Conservation (phyloP, 331 rosid species). For the Phaseolus coccineus region DNA sequence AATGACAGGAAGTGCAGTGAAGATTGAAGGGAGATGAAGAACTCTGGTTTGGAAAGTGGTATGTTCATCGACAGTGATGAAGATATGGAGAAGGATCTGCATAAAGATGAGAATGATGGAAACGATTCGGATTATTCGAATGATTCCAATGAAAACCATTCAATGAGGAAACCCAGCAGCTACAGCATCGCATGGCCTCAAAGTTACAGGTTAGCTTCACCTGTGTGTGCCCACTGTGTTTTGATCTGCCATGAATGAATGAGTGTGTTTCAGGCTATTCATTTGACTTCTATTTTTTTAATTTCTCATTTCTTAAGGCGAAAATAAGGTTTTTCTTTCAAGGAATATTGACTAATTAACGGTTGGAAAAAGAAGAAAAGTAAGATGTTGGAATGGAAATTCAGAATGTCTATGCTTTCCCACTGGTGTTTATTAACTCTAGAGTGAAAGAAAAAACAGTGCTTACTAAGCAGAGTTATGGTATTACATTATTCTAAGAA, state of each 20-base stretch:
- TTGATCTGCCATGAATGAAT: background rate
- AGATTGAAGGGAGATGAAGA: slow-evolving; percentile 64
- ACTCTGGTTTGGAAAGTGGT: slow-evolving; percentile 65
- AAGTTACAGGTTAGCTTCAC: slow-evolving; percentile 73
- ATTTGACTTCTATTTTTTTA: background rate
- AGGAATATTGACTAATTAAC: background rate
- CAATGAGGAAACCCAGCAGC: slow-evolving; percentile 60
- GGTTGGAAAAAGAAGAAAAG: background rate
- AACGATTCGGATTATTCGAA: slow-evolving; percentile 69
- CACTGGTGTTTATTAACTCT: too few species aligned
- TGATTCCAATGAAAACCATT: slow-evolving; percentile 50
- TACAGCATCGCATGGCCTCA: slow-evolving; percentile 86
- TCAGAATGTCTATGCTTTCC: too few species aligned
- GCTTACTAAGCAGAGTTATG: too few species aligned
- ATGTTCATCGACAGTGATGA: slow-evolving; percentile 70
- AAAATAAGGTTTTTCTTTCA: background rate
- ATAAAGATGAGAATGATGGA: slow-evolving; percentile 58
- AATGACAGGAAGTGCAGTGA: background rate
- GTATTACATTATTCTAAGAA: too few species aligned
- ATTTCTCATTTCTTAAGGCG: too few species aligned
- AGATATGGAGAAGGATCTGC: slow-evolving; percentile 60
- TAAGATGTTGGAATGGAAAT: too few species aligned
- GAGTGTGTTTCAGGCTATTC: background rate
- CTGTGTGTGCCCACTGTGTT: background rate
- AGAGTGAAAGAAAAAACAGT: too few species aligned